Conservation (phyloP, 2,329 filamentous ascomycete genomes). For the Incumbomyces delicatus region DNA sequence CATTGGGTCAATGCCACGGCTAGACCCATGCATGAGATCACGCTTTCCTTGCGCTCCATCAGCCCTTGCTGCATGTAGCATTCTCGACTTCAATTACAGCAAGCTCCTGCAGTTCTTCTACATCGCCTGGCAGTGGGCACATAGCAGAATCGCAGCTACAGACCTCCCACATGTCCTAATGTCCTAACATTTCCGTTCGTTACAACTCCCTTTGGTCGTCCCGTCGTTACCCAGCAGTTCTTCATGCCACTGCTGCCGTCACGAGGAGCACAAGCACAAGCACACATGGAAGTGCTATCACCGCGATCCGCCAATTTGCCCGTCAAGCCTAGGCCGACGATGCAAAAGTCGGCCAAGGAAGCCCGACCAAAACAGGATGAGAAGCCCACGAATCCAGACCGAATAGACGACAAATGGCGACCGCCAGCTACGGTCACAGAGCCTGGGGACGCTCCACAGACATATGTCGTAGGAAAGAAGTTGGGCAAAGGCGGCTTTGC, state of each 20-base stretch:
- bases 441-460: slow-evolving; percentile 35
- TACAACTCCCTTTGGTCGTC: background rate
- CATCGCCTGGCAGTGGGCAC: too few species aligned
- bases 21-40: too few species aligned
- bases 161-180: too few species aligned
- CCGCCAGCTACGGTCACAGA: slow-evolving; percentile 37
- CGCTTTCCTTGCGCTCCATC: too few species aligned
- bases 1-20: too few species aligned
- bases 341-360: slow-evolving; percentile 23
- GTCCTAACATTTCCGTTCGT: background rate
- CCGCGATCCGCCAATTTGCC: slow-evolving; percentile 39
- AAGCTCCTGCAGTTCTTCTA: too few species aligned
- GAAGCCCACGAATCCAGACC: slow-evolving; percentile 24
- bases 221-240: background rate
- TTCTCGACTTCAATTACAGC: too few species aligned
- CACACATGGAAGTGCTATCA: slow-evolving; percentile 38
- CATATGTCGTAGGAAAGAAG: slow-evolving; percentile 36
- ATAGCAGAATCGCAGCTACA: too few species aligned
- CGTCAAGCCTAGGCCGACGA: slow-evolving; percentile 31
- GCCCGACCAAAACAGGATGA: slow-evolving; percentile 21
- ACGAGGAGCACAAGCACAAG: slow-evolving; percentile 2
- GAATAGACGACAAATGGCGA: slow-evolving; percentile 33
- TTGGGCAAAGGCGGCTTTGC: slow-evolving; percentile 43
- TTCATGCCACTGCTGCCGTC: background rate
- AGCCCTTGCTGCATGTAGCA: too few species aligned